A percentile compares a stretch with the other conserved stretches of the same genome.
Conservation (phyloP, 768 basidiomycete genomes). For the Suillus subluteus region DNA sequence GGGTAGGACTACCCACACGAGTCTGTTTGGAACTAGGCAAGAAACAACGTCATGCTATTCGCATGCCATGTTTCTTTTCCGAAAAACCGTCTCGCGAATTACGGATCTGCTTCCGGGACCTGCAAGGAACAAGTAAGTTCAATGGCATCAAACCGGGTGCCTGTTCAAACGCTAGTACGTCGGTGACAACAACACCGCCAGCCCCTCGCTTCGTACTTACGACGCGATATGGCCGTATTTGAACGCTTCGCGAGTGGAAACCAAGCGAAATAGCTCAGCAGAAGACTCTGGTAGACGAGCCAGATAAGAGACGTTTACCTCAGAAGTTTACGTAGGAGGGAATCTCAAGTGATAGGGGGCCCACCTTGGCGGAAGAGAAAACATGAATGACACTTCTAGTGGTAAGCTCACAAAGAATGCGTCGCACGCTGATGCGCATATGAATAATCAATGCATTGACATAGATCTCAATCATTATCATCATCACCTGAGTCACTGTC, state of each 20-base stretch:
- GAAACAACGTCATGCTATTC: not conserved
- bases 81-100: not conserved
- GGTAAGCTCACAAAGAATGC: not conserved
- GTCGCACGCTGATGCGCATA: not conserved
- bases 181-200: not conserved
- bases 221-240: not conserved
- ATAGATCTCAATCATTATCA: constrained; percentile 19
- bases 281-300: not conserved
- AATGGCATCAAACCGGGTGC: not conserved
- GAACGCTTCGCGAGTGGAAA: not conserved
- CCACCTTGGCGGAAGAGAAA: not conserved
- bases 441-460: not conserved
- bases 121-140: not conserved
- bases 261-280: not conserved
- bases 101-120: not conserved
- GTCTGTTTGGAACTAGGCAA: not conserved
- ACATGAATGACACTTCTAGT: not conserved
- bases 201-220: not conserved
- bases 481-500: constrained; percentile 31
- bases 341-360: not conserved
- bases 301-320: not conserved
- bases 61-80: not conserved
- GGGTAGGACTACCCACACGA: constrained; percentile 1
- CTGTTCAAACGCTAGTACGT: not conserved
- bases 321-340: not conserved